These are phyloP conservation scores for Xylaria arbuscula DNA, from an alignment of 2,329 filamentous ascomycete species.

Conservation along the genomic window DNA sequence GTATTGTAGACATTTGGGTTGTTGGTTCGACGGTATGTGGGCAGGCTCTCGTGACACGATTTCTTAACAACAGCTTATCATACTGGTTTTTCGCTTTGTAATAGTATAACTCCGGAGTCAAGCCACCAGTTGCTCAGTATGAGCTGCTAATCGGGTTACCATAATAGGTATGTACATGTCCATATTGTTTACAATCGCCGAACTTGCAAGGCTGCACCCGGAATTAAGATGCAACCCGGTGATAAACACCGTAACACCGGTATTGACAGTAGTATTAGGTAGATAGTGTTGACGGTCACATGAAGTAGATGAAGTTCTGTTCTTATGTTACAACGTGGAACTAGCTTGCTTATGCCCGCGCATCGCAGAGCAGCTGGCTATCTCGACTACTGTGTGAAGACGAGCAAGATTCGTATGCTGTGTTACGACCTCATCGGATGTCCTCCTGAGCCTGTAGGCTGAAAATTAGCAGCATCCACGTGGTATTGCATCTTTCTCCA, in stretches of 20 bases:
- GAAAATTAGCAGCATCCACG: neutral
- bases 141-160: constrained; percentile 10
- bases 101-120: neutral
- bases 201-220: neutral
- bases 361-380: neutral
- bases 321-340: neutral
- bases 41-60: too few species aligned
- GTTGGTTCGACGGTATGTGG: too few species aligned
- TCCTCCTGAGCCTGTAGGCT: neutral
- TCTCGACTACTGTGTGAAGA: neutral
- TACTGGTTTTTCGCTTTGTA: neutral
- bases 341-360: neutral
- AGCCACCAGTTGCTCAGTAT: neutral
- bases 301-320: neutral
- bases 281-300: neutral
- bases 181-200: neutral
- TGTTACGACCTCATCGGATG: neutral
- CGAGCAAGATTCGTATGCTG: neutral
- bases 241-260: neutral
- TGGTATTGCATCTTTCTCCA: neutral
- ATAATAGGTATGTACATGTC: neutral
- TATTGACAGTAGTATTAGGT: neutral
- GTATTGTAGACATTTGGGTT: too few species aligned
- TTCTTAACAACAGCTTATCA: too few species aligned
- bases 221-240: neutral